Evolutionary conservation across 805 yeast genomes (phyloP).

Genomic region (Candida schatavii): DNA sequence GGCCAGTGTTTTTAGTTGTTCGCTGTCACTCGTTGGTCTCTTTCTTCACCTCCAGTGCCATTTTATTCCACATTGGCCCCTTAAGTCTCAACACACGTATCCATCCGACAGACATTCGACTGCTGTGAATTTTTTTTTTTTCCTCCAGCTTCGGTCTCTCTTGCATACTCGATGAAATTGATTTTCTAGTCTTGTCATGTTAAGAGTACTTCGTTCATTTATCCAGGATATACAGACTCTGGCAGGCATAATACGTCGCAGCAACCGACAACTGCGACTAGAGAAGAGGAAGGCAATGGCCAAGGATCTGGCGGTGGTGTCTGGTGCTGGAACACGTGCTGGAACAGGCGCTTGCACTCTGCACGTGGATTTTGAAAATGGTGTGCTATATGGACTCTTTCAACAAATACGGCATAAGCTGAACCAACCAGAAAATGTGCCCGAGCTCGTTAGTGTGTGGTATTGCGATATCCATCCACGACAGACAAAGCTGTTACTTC

Average conservation of each 20-base stretch:
- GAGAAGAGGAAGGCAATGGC: not conserved
- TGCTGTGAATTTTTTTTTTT: not conserved
- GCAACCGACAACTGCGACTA: not conserved
- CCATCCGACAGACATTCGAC: not conserved
- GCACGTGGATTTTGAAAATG: slow-evolving; percentile 45
- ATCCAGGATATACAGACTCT: slow-evolving; percentile 3
- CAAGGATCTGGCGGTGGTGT: too few relatives aligned
- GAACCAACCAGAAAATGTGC: slow-evolving; percentile 8
- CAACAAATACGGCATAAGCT: slow-evolving; percentile 41
- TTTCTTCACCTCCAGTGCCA: too few relatives aligned
- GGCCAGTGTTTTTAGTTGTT: too few relatives aligned
- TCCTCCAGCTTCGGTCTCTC: too few relatives aligned
- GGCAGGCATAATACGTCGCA: slow-evolving; percentile 4
- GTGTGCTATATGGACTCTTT: slow-evolving; percentile 43
- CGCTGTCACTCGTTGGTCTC: too few relatives aligned
- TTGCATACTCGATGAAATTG: not conserved
- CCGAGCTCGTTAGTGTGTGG: slow-evolving; percentile 42
- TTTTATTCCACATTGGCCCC: too few relatives aligned
- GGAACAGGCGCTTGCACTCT: slow-evolving; percentile 5
- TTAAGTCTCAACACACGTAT: too few relatives aligned
- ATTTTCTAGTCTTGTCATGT: not conserved
- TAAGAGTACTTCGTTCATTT: slow-evolving; percentile 3
- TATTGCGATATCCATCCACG: slow-evolving; percentile 42
- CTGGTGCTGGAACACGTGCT: not conserved
- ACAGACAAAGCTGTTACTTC: slow-evolving; percentile 25